Evolutionary conservation across 2,329 filamentous ascomycete species (phyloP).

Genomic region (Cytospora paraplurivora): DNA sequence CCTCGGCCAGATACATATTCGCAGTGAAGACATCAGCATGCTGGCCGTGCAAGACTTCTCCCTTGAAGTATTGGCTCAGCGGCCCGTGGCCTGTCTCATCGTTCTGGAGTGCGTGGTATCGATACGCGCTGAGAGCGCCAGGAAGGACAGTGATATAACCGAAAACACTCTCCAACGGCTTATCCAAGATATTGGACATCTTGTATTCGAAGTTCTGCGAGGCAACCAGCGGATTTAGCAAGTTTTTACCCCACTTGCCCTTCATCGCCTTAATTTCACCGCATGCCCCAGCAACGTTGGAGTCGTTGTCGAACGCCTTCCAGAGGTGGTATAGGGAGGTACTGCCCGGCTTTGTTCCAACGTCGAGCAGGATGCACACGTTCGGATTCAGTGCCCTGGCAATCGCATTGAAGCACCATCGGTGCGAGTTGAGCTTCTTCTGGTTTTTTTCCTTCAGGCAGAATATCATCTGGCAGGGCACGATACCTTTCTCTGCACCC

Average conservation of each 20-base stretch:
- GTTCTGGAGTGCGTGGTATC: slow-evolving; percentile 94
- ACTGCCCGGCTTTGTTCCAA: slow-evolving; percentile 86
- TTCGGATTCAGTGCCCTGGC: slow-evolving; percentile 91
- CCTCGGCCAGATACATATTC: slow-evolving; percentile 92
- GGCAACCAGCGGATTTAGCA: slow-evolving; percentile 91
- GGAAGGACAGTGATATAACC: slow-evolving; percentile 97
- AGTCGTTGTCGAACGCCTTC: slow-evolving; percentile 98
- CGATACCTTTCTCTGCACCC: slow-evolving; percentile 97
- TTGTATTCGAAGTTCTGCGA: slow-evolving; percentile 99
- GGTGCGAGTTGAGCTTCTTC: slow-evolving; percentile 97
- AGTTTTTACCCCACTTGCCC: slow-evolving; percentile 76
- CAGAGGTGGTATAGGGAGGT: slow-evolving; percentile 96
- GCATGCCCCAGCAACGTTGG: slow-evolving; percentile 93
- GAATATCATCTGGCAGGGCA: slow-evolving; percentile 97
- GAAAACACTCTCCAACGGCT: slow-evolving; percentile 94
- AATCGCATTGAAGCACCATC: slow-evolving; percentile 99
- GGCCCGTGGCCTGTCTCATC: slow-evolving; percentile 94
- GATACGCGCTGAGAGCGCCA: slow-evolving; percentile 90
- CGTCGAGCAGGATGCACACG: slow-evolving; percentile 94
- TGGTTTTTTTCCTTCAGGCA: slow-evolving; percentile 97
- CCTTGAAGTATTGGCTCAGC: slow-evolving; percentile 98
- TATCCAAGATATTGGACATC: slow-evolving; percentile 98
- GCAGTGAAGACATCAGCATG: slow-evolving; percentile 97
- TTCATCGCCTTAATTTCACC: slow-evolving; percentile 98
- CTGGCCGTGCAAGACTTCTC: slow-evolving; percentile 92